A percentile compares a stretch with the other conserved stretches of the same genome.
phyloP scores from a whole-genome alignment of 1,139 yeast genomes.

The Kazachstania sp. region DNA sequence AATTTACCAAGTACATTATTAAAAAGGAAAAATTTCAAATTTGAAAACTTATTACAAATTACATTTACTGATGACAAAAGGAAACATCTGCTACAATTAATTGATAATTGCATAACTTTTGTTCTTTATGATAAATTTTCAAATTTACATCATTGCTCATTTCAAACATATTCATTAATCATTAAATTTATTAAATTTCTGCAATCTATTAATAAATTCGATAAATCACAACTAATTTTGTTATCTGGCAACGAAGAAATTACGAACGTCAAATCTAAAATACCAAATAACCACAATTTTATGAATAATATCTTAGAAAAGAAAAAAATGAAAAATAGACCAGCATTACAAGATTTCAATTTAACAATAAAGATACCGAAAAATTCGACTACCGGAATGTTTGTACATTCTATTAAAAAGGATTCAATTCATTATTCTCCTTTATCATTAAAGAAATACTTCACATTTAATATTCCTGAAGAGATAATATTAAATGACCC shows the following conservation, averaged over 20 bases:
- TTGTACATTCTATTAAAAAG: slow-evolving; percentile 32
- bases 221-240: not conserved
- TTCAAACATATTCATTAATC: slow-evolving; percentile 18
- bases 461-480: slow-evolving; percentile 21
- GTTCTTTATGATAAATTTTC: slow-evolving; percentile 29
- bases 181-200: slow-evolving; percentile 22
- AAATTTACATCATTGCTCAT: slow-evolving; percentile 16
- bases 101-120: slow-evolving; percentile 14
- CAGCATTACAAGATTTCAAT: slow-evolving; percentile 10
- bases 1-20: slow-evolving; percentile 57
- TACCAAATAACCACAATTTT: not conserved
- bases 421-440: slow-evolving; percentile 37
- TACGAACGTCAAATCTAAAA: not conserved
- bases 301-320: not conserved
- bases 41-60: slow-evolving; percentile 35
- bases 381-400: slow-evolving; percentile 20
- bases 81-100: slow-evolving; percentile 17
- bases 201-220: slow-evolving; percentile 1
- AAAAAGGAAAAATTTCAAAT: slow-evolving; percentile 51
- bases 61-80: slow-evolving; percentile 31
- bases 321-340: not conserved
- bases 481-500: slow-evolving; percentile 17
- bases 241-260: slow-evolving; percentile 1
- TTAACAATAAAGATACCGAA: slow-evolving; percentile 23
- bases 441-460: slow-evolving; percentile 25